Percentiles rank a stretch among this genome's conserved stretches.
Evolutionary conservation across 192 early-diverging fungal genomes (phyloP).

Genomic region (Coemansia sp.): DNA sequence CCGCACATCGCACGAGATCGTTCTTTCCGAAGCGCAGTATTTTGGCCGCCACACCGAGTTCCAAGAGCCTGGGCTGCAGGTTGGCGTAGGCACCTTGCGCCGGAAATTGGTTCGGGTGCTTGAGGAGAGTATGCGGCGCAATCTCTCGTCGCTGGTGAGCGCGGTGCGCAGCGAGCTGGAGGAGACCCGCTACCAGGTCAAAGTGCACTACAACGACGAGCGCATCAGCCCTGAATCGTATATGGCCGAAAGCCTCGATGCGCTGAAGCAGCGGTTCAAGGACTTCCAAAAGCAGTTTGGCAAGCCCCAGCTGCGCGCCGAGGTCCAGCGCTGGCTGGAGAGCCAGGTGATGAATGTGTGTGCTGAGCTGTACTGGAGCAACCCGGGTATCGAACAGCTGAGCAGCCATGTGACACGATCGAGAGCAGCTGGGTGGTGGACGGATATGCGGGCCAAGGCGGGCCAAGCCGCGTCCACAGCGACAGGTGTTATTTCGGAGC

Average conservation of each 20-base stretch:
- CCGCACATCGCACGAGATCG: conserved; percentile 24
- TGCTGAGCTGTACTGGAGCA: conserved; percentile 90
- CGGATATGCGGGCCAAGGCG: conserved; percentile 29
- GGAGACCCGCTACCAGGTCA: conserved; percentile 96
- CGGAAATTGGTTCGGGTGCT: conserved; percentile 85
- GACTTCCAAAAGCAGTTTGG: conserved; percentile 91
- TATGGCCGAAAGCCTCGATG: conserved; percentile 92
- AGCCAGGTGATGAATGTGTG: conserved; percentile 88
- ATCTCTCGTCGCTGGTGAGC: conserved; percentile 81
- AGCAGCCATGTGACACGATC: conserved; percentile 61
- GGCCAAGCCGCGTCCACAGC: conserved; percentile 29
- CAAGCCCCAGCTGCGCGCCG: conserved; percentile 90
- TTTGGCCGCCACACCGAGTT: conserved; percentile 61
- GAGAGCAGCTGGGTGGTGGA: conserved; percentile 52
- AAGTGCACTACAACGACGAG: conserved; percentile 98
- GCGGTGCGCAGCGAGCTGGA: conserved; percentile 94
- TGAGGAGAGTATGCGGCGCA: conserved; percentile 89
- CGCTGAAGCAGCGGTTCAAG: conserved; percentile 93
- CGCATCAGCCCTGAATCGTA: conserved; percentile 94
- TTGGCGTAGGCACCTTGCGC: conserved; percentile 88
- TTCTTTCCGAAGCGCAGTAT: conserved; percentile 62
- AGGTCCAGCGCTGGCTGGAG: conserved; percentile 91
- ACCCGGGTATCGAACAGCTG: conserved; percentile 70
- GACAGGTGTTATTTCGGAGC: conserved; percentile 37
- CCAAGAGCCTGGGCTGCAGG: conserved; percentile 60